Percentiles rank a stretch among this genome's conserved stretches.
Evolutionary conservation across 2,329 filamentous ascomycete species (phyloP).

Genomic region (Calonectria pseudoturangicola): DNA sequence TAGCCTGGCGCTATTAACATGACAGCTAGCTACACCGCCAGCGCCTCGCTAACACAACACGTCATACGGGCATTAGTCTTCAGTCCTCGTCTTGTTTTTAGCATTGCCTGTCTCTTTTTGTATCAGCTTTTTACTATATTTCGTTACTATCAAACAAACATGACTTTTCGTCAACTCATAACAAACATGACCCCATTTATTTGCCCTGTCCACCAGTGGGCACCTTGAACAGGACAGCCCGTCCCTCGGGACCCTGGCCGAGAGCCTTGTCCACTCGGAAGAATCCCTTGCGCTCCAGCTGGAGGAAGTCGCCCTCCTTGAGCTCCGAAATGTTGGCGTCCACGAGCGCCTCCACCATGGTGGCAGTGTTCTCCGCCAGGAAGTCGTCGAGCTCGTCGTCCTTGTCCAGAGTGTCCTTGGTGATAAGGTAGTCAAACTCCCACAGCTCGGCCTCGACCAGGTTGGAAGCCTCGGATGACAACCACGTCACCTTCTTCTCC

Average conservation of each 20-base stretch:
- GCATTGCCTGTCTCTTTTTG: conserved; percentile 31
- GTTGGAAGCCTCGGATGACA: conserved; percentile 84
- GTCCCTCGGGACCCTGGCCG: conserved; percentile 68
- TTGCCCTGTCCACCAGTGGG: conserved; percentile 70
- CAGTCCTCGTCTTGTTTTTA: not conserved
- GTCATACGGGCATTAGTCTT: conserved; percentile 6
- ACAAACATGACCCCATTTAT: conserved; percentile 18
- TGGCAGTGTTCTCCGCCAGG: conserved; percentile 84
- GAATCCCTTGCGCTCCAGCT: conserved; percentile 95
- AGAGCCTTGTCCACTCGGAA: conserved; percentile 86
- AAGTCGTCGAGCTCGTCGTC: conserved; percentile 91
- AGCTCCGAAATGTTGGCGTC: conserved; percentile 87
- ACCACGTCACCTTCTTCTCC: conserved; percentile 97
- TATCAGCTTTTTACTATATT: conserved; percentile 39
- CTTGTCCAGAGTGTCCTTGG: conserved; percentile 94
- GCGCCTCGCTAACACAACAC: not conserved
- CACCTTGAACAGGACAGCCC: conserved; percentile 75
- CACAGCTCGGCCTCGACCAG: conserved; percentile 89
- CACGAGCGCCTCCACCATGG: conserved; percentile 83
- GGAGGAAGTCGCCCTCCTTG: conserved; percentile 93
- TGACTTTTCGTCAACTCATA: conserved; percentile 46
- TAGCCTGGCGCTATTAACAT: not conserved
- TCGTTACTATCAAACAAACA: conserved; percentile 47
- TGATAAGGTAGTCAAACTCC: conserved; percentile 96
- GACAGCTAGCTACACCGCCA: conserved; percentile 11